Base-by-base conservation (phyloP, 371 early-diverging fungal species). In the Mortierella sp. region DNA sequence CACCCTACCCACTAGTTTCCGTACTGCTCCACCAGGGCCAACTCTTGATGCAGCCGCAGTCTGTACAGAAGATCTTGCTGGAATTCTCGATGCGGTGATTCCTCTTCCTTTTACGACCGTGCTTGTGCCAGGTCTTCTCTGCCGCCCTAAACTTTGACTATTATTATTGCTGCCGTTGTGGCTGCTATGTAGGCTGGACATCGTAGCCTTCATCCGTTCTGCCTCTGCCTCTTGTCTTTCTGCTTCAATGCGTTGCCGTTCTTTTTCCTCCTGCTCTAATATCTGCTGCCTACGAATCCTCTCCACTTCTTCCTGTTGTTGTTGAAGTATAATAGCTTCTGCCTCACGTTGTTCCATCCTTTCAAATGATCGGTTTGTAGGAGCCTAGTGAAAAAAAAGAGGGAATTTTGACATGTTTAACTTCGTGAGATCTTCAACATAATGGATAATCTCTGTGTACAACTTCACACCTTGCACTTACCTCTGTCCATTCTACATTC, bases 231-330 rank as follows among this genome's bases (percentile, higher is more conserved):
- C 75, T 11, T 57, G 70, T 43, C 71, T 58, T 32, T 68, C 81
- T 16, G 61, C 63, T 58, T 83, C 83, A 28, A 61, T 52, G 14
- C 70, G 66, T 16, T 70, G 83, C 30, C 83, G 60, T 32, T 73
- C 77, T 58, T 51, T 57, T 54, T 76, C 83, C 32, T 83, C 73
- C 49, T 73, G 77, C 22, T 83, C 83, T 47, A 66, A n/a, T 6
- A 72, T 39, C 14, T 66, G 70, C 54, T 73, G 83, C 14, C 58
- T 40, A 32, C 74, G 73, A 32, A 77, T 76, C 5, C 37, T 58
- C 30, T 83, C 83, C 70, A 77, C 30, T 12, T 83, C 83, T 52
- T 83, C 77, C n/a, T 83, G 77, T 51, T 83, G 77, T 28, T 73
- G 73, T 24, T 77, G 83, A 20, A 73, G 49, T 30, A 83, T 59